Base-by-base conservation (phyloP, 2,329 filamentous ascomycete genomes). In the Fusarium kyushuense region DNA sequence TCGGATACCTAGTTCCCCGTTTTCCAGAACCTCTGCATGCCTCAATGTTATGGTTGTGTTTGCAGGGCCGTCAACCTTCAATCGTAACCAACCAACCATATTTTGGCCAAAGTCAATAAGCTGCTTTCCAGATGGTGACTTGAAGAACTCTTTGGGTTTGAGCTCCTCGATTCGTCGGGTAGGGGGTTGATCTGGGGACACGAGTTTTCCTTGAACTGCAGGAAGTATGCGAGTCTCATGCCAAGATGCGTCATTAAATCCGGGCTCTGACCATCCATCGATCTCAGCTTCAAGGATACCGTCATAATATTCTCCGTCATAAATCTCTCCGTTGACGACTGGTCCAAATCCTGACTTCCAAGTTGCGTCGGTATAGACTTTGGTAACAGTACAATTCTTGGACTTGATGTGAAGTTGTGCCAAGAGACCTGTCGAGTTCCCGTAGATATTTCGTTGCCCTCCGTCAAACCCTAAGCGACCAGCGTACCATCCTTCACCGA, bases 291-390 rank as follows among this genome's bases (percentile, higher is more conserved):
- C 67, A 81, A n/a, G 85, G 78, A 9, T 79, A 1, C 76, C 75
- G 68, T 87, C 82, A 56, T 83, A 87, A 0, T 76, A 55, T 54
- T 87, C 84, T 6, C 86, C 85, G 64, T 86, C 78, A 58, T 86
- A 86, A 3, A 87, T 79, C 35, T 84, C 81, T 12, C 43, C 43
- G 3, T 17, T 21, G 4, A 19, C 33, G 19, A 36, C 33, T 4
- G 43, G 43, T 19, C 43, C 43, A 5, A 46, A 46, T 11, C 27
- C 21, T 16, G 43, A 46, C 13, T 46, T 25, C 53, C 53, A 84
- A 17, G 33, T 36, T 17, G 9, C 10, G 0, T 71, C 74, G 0
- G 76, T 69, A 43, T 36, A 19, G 1, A 36, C 5, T 17, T 36
- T 36, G 33, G 17, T n/a, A 3, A 36, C 33, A 12, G 33, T 19